A percentile compares a stretch with the other conserved stretches of the same genome.
These are phyloP conservation scores for Coelastrella sp. DNA, from an alignment of 139 green algal genomes.

Conservation along the genomic window DNA sequence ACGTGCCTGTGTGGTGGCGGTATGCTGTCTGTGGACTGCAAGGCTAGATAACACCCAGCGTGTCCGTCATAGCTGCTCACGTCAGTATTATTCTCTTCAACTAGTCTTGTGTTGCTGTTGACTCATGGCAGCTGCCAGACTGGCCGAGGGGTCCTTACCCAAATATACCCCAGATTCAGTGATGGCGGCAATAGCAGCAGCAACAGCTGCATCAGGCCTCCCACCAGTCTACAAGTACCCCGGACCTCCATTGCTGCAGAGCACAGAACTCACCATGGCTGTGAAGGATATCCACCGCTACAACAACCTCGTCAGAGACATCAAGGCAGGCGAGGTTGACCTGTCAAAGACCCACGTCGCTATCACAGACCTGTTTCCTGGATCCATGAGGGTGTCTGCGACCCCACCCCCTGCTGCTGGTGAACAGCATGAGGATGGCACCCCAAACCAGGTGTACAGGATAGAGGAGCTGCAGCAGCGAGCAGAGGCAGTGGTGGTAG, in stretches of 20 bases:
- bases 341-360: neutral
- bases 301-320: neutral
- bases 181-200: neutral
- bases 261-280: neutral
- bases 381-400: neutral
- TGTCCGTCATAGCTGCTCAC: too few species aligned
- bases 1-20: too few species aligned
- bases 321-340: neutral
- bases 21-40: too few species aligned
- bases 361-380: neutral
- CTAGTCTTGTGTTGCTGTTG: too few species aligned
- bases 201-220: neutral
- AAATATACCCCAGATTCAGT: too few species aligned
- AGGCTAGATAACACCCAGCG: too few species aligned
- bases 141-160: too few species aligned
- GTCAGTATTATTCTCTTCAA: too few species aligned
- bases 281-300: neutral
- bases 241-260: neutral
- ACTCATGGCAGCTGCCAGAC: too few species aligned
- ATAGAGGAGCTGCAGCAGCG: slow-evolving; percentile 11
- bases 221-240: neutral
- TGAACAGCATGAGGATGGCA: neutral
- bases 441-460: neutral
- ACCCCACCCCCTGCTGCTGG: neutral
- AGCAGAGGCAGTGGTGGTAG: neutral